phyloP scores from a whole-genome alignment of 1,284 basidiomycete genomes.

The Meripilus lineatus region DNA sequence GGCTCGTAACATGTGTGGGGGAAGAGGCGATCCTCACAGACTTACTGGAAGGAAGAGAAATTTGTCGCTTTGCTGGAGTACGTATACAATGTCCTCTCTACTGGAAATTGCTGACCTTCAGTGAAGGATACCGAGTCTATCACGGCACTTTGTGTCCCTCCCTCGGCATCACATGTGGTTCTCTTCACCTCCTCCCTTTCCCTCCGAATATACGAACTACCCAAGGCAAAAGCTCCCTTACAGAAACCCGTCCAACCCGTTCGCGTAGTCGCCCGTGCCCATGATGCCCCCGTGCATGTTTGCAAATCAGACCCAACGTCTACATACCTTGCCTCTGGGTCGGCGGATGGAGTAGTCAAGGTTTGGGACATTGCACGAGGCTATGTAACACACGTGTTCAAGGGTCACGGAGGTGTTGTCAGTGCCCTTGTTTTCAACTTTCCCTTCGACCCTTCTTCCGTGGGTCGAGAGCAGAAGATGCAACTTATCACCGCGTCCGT shows the following conservation, averaged over 20 bases:
- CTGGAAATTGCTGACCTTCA: neutral
- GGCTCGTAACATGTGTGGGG: slow-evolving; percentile 82
- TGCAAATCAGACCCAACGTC: slow-evolving; percentile 83
- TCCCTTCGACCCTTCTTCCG: slow-evolving; percentile 49
- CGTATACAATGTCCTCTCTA: slow-evolving; percentile 30
- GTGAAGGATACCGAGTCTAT: slow-evolving; percentile 62
- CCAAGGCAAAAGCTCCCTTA: slow-evolving; percentile 37
- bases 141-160: slow-evolving; percentile 62
- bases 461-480: slow-evolving; percentile 52
- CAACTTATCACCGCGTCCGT: slow-evolving; percentile 87
- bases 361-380: slow-evolving; percentile 91
- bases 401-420: slow-evolving; percentile 95
- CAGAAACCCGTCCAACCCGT: slow-evolving; percentile 53
- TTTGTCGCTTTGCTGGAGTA: slow-evolving; percentile 82
- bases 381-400: slow-evolving; percentile 92
- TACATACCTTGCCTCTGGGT: slow-evolving; percentile 90
- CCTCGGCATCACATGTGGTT: slow-evolving; percentile 54
- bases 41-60: slow-evolving; percentile 64
- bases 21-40: slow-evolving; percentile 86
- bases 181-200: slow-evolving; percentile 68
- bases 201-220: slow-evolving; percentile 65
- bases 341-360: slow-evolving; percentile 94
- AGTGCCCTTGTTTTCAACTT: slow-evolving; percentile 85
- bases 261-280: slow-evolving; percentile 77
- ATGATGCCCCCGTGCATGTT: slow-evolving; percentile 91